These are phyloP conservation scores for Diaporthe batatas DNA, from an alignment of 2,329 filamentous ascomycete genomes.

Conservation along the genomic window DNA sequence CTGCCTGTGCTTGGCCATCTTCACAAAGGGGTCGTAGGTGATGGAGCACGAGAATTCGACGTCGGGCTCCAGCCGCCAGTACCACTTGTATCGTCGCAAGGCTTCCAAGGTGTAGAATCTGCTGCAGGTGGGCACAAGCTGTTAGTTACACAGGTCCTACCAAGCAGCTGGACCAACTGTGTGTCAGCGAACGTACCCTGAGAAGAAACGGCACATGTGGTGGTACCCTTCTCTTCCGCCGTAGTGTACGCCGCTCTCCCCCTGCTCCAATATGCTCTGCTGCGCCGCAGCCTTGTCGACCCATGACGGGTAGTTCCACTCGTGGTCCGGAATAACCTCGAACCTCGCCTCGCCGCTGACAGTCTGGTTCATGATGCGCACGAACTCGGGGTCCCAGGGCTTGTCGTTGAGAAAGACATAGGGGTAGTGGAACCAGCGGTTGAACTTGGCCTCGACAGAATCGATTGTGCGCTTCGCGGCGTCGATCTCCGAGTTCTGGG, in stretches of 20 bases:
- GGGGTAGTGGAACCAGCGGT: conserved; percentile 62
- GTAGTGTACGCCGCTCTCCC: conserved; percentile 52
- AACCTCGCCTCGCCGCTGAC: conserved; percentile 55
- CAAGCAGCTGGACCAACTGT: background rate
- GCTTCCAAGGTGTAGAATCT: conserved; percentile 59
- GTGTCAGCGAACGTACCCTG: conserved; percentile 52
- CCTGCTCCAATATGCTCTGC: conserved; percentile 46
- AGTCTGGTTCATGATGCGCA: conserved; percentile 53
- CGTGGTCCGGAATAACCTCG: conserved; percentile 55
- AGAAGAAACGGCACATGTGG: conserved; percentile 56
- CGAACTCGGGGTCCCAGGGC: conserved; percentile 56
- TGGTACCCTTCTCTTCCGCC: conserved; percentile 57
- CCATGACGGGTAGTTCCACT: conserved; percentile 57
- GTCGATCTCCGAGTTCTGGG: conserved; percentile 58
- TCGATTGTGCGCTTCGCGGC: conserved; percentile 56
- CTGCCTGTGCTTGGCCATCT: conserved; percentile 59
- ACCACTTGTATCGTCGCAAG: conserved; percentile 59
- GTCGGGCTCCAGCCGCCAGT: conserved; percentile 61
- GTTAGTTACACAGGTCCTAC: conserved; percentile 16
- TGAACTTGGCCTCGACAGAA: conserved; percentile 59
- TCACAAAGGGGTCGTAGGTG: conserved; percentile 62
- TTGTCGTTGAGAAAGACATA: conserved; percentile 62
- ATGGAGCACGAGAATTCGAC: conserved; percentile 60
- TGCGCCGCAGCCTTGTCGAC: conserved; percentile 45
- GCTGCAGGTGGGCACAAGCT: conserved; percentile 44